Base-by-base conservation (phyloP, 1,284 basidiomycete genomes). In the Macrocybe sp. region DNA sequence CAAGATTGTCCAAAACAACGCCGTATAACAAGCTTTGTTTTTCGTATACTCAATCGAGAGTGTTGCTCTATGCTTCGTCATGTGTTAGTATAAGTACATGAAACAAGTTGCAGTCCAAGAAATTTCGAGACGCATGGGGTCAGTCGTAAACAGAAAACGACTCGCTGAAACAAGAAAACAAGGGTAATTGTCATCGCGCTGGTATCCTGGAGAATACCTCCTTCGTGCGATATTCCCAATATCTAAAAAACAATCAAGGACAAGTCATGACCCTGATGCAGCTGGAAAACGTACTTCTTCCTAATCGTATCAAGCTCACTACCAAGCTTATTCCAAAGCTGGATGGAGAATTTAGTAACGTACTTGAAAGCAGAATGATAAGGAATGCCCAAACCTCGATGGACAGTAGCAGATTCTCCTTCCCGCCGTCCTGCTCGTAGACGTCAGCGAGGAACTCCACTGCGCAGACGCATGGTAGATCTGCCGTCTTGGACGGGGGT, bases 391-490 rank as follows among this genome's bases (percentile, higher is more conserved):
- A 47, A 52, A 82, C 81, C 64, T 76, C 71, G 2, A 73, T 69
- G 3, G 82, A 81, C 56, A 75, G 71, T 16, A 64, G 55, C 0
- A 75, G 64, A 28, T 69, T 66, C 6, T 72, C 69, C n/a, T 54
- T 52, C 6, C 64, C 67, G 1, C 75, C 80, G 41, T 76, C 73
- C 50, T 78, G 68, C 57, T 85, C 81, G 53, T 85, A 73, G 1
- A 85, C 74, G 58, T 97, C 93, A 0, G 91, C 93, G 51, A 91
- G 58, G 62, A 94, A 92, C 65, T 97, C 93, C 44, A 96, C 72
- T 4, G 92, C 93, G 28, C 80, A 73, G 1, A 79, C 70, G 46
- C 85, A 83, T 2, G 92, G 92, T 11, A 94, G 66, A 46, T 85
- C 74, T 2, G 91, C 87, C 14, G 76, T 78, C 39, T 70, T 62